Evolutionary conservation across 2,329 filamentous ascomycete species (phyloP).

Genomic region (Penicillium sp.): DNA sequence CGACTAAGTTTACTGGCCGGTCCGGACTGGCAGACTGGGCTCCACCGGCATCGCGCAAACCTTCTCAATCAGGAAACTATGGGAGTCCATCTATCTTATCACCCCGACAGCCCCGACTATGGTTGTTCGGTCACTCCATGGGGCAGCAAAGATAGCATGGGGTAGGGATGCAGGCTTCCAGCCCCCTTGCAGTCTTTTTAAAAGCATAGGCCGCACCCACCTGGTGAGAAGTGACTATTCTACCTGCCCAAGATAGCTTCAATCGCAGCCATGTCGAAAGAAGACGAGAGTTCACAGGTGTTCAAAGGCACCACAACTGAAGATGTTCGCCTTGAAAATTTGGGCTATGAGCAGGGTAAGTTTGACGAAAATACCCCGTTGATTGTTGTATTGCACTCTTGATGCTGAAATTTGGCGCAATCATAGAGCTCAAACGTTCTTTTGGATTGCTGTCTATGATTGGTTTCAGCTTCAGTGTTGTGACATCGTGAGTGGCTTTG

Average conservation of each 20-base stretch:
- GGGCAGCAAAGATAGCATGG: constrained; percentile 18
- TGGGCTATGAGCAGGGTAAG: constrained; percentile 50
- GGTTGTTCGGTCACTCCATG: constrained; percentile 18
- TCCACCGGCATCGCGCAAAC: constrained; percentile 36
- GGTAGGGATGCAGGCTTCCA: constrained; percentile 6
- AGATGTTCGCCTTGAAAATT: constrained; percentile 45
- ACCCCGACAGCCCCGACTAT: not conserved
- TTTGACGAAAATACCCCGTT: too few species aligned
- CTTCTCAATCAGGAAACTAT: constrained; percentile 35
- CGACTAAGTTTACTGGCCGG: constrained; percentile 12
- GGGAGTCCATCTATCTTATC: constrained; percentile 36
- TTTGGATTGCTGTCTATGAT: constrained; percentile 64
- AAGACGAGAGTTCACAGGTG: constrained; percentile 37
- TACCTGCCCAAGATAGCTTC: not conserved
- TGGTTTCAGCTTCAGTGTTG: constrained; percentile 64
- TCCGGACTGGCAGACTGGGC: constrained; percentile 13
- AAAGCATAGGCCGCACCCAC: constrained; percentile 3
- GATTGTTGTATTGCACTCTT: not conserved
- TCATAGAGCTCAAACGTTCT: constrained; percentile 60
- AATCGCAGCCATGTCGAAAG: constrained; percentile 26
- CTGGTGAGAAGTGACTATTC: not conserved
- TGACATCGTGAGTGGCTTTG: constrained; percentile 54
- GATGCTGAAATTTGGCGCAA: not conserved
- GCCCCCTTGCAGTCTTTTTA: constrained; percentile 12
- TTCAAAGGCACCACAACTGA: constrained; percentile 35